These are phyloP conservation scores for Metschnikowia hibisci DNA, from an alignment of 805 yeast genomes.

Conservation along the genomic window DNA sequence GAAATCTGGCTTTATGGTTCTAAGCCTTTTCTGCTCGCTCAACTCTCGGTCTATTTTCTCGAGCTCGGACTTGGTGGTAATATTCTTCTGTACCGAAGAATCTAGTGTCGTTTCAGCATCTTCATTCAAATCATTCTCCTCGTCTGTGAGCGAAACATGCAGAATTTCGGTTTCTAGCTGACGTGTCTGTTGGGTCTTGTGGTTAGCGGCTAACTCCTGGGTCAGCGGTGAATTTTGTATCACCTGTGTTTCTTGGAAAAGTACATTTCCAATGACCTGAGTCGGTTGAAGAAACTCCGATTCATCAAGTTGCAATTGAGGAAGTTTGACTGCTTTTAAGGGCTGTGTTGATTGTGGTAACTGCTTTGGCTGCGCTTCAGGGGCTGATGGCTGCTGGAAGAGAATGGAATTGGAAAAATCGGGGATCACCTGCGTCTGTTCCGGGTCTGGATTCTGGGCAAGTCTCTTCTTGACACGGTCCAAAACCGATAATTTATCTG, in stretches of 20 bases:
- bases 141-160: conserved; percentile 34
- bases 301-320: conserved; percentile 29
- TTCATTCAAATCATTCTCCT: conserved; percentile 34
- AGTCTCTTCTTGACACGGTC: conserved; percentile 27
- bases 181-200: conserved; percentile 6
- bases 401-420: conserved; percentile 16
- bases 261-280: conserved; percentile 2
- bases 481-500: conserved; percentile 14
- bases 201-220: conserved; percentile 4
- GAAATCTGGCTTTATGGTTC: conserved; percentile 31
- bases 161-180: conserved; percentile 32
- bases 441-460: background rate
- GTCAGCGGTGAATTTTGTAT: conserved; percentile 4
- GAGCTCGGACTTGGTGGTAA: conserved; percentile 25
- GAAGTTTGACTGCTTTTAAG: conserved; percentile 19
- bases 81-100: conserved; percentile 18
- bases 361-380: too few relatives aligned
- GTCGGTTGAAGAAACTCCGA: conserved; percentile 13
- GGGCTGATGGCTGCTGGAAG: conserved; percentile 4
- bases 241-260: conserved; percentile 5
- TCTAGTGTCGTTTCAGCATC: conserved; percentile 20
- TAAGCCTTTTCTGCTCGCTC: conserved; percentile 31
- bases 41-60: conserved; percentile 31
- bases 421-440: conserved; percentile 15
- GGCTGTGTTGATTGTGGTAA: background rate